A percentile compares a stretch with the other conserved stretches of the same genome.
Conservation (phyloP, 495 filamentous ascomycete species). For the Sporormia fimetaria region DNA sequence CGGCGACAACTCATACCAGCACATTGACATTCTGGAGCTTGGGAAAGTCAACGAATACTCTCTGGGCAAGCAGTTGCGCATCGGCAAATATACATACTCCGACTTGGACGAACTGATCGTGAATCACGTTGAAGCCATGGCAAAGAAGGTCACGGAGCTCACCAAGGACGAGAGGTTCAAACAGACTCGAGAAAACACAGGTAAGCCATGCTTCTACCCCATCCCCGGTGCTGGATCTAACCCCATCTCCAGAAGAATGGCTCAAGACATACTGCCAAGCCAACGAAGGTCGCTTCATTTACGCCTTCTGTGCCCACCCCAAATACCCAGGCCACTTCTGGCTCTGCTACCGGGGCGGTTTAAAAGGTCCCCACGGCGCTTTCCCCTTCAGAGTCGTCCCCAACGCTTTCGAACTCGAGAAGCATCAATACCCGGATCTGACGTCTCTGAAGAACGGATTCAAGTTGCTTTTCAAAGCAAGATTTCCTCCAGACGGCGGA, state of each 20-base stretch:
- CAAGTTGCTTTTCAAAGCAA: constrained; percentile 45
- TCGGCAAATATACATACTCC: constrained; percentile 80
- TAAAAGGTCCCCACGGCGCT: constrained; percentile 53
- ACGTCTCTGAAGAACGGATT: constrained; percentile 83
- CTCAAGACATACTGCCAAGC: constrained; percentile 88
- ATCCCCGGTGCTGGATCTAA: not conserved
- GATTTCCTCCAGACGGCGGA: too few species aligned
- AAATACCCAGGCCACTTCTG: constrained; percentile 90
- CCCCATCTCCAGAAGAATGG: constrained; percentile 63
- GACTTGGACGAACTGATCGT: constrained; percentile 97
- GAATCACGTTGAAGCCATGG: constrained; percentile 94
- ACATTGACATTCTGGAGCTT: constrained; percentile 91
- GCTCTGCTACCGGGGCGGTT: constrained; percentile 88
- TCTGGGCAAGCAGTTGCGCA: constrained; percentile 69
- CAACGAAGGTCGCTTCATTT: constrained; percentile 85
- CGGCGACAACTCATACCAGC: constrained; percentile 85
- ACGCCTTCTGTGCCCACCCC: constrained; percentile 86
- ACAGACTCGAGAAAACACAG: constrained; percentile 65
- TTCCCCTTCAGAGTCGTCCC: constrained; percentile 91
- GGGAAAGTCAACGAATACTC: constrained; percentile 95
- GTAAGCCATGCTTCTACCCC: constrained; percentile 42
- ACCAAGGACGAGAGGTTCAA: constrained; percentile 86
- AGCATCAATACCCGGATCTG: constrained; percentile 85
- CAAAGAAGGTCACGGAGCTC: constrained; percentile 94
- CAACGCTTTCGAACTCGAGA: constrained; percentile 75